A percentile compares a stretch with the other conserved stretches of the same genome.
Conservation (phyloP, 768 basidiomycete species). For the Lenzites betulinus region DNA sequence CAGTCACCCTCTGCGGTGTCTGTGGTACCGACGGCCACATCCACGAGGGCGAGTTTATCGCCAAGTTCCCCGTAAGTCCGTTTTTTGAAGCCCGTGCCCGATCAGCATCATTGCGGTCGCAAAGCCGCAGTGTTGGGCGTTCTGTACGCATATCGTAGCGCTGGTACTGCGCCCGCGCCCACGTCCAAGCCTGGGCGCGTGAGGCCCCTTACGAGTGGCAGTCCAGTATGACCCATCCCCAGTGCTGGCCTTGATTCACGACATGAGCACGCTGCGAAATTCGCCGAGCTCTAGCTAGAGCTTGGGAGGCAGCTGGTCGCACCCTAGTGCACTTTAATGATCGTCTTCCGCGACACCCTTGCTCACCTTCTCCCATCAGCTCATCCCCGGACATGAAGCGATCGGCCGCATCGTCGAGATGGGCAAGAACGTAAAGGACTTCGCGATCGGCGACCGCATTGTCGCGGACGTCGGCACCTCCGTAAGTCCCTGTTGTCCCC, state of each 20-base stretch:
- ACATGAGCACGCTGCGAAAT: too few species aligned
- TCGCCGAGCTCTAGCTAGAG: too few species aligned
- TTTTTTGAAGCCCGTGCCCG: too few species aligned
- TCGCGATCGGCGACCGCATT: slow-evolving; percentile 77
- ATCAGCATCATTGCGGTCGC: too few species aligned
- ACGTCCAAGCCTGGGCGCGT: too few species aligned
- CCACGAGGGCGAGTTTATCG: slow-evolving; percentile 66
- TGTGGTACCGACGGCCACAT: slow-evolving; percentile 73
- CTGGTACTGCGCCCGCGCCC: too few species aligned
- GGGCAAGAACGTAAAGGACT: slow-evolving; percentile 81
- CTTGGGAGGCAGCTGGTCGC: too few species aligned
- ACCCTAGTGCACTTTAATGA: slow-evolving; percentile 1
- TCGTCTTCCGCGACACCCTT: not conserved
- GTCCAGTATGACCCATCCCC: too few species aligned
- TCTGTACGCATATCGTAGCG: too few species aligned
- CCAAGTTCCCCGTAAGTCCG: slow-evolving; percentile 60
- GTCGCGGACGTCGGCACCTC: slow-evolving; percentile 81
- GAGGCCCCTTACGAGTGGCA: too few species aligned
- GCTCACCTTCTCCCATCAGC: slow-evolving; percentile 34
- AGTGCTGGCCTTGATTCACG: too few species aligned
- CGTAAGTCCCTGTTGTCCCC: slow-evolving; percentile 42
- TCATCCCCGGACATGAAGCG: slow-evolving; percentile 76
- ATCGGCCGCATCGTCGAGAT: slow-evolving; percentile 73
- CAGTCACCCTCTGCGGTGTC: slow-evolving; percentile 40
- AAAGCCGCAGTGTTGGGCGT: too few species aligned